Conservation (phyloP, 805 yeast species). For the Candida odintsovae region DNA sequence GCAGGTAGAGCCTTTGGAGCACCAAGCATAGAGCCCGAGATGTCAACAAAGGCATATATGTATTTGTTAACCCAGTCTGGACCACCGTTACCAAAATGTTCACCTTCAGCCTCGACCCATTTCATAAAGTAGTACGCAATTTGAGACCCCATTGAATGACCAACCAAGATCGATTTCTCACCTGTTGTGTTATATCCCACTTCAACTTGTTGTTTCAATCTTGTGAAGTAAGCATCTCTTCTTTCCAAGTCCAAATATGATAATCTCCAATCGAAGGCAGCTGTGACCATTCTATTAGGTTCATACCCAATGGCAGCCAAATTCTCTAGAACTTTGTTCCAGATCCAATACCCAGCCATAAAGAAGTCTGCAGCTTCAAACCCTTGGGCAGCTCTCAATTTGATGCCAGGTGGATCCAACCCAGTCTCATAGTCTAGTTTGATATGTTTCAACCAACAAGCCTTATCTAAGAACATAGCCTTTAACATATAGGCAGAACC, state of each 20-base stretch:
- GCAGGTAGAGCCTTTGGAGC: slow-evolving; percentile 95
- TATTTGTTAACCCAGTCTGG: slow-evolving; percentile 79
- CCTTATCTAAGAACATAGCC: slow-evolving; percentile 86
- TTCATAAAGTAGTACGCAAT: slow-evolving; percentile 82
- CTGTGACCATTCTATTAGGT: slow-evolving; percentile 83
- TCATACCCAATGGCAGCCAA: slow-evolving; percentile 92
- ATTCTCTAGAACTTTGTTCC: slow-evolving; percentile 95
- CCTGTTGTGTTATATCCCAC: slow-evolving; percentile 44
- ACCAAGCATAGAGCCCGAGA: slow-evolving; percentile 86
- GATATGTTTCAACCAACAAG: slow-evolving; percentile 90
- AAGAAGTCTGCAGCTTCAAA: slow-evolving; percentile 96
- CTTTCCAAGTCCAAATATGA: slow-evolving; percentile 83
- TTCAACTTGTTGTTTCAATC: slow-evolving; percentile 71
- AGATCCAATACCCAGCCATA: slow-evolving; percentile 97
- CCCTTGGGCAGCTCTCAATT: slow-evolving; percentile 87
- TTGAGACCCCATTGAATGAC: slow-evolving; percentile 98
- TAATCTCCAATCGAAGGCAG: slow-evolving; percentile 95
- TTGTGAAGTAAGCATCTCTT: slow-evolving; percentile 81
- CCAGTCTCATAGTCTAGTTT: slow-evolving; percentile 90
- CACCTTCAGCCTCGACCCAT: slow-evolving; percentile 93
- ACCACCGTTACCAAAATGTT: slow-evolving; percentile 87
- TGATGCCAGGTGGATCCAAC: slow-evolving; percentile 80
- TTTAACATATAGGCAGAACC: slow-evolving; percentile 94
- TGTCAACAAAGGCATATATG: slow-evolving; percentile 75
- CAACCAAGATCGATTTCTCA: slow-evolving; percentile 66